phyloP scores from a whole-genome alignment of 176 grass and related monocot species.

The Dactylis glomerata region DNA sequence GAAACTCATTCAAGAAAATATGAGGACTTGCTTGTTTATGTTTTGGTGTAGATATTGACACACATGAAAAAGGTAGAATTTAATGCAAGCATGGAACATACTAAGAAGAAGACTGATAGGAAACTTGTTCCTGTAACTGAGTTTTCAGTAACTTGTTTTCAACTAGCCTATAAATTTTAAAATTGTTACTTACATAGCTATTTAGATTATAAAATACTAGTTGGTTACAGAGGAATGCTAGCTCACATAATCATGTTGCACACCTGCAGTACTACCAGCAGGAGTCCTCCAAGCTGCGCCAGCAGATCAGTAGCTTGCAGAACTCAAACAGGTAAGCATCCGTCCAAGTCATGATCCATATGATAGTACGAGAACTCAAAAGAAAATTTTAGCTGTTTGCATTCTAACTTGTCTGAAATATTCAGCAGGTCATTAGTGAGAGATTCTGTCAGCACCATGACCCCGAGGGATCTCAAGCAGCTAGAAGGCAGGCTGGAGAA shows the following conservation, averaged over 20 bases:
- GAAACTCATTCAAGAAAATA: background rate
- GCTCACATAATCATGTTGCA: background rate
- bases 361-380: background rate
- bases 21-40: background rate
- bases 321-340: constrained; percentile 66
- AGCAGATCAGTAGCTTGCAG: constrained; percentile 58
- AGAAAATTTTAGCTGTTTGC: background rate
- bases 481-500: constrained; percentile 68
- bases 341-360: constrained; percentile 2
- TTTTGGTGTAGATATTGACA: background rate
- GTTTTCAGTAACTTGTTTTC: background rate
- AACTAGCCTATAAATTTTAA: background rate
- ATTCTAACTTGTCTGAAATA: constrained; percentile 20
- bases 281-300: constrained; percentile 75
- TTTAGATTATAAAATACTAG: background rate
- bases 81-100: background rate
- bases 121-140: background rate
- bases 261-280: constrained; percentile 78
- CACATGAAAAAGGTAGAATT: background rate
- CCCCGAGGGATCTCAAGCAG: constrained; percentile 59
- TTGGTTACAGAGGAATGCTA: background rate
- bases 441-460: constrained; percentile 51
- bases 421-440: constrained; percentile 60
- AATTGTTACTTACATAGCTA: background rate
- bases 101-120: background rate